phyloP scores from a whole-genome alignment of 345 rosid genomes.

The Citrus australasica region DNA sequence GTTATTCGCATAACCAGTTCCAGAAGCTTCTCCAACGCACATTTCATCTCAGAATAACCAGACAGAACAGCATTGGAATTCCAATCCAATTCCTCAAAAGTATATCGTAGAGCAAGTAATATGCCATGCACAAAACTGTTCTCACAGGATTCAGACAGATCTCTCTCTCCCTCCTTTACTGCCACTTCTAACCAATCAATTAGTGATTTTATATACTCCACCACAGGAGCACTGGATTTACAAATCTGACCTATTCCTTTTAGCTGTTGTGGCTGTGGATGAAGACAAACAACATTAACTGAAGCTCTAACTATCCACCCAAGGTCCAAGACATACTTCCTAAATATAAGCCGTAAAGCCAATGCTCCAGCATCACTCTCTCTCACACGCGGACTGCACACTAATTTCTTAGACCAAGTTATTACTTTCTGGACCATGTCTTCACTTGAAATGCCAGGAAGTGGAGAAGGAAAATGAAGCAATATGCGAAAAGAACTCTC shows the following conservation, averaged over 20 bases:
- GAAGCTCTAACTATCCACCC: conserved; percentile 74
- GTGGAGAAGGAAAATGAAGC: conserved; percentile 85
- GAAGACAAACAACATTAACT: conserved; percentile 44
- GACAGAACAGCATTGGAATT: conserved; percentile 56
- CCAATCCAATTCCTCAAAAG: conserved; percentile 97
- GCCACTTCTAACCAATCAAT: conserved; percentile 71
- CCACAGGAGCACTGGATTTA: conserved; percentile 47
- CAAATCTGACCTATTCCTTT: conserved; percentile 29
- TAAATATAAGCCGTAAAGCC: conserved; percentile 74
- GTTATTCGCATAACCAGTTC: conserved; percentile 74
- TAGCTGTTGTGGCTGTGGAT: conserved; percentile 29
- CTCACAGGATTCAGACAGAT: conserved; percentile 82
- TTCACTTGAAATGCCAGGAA: conserved; percentile 80
- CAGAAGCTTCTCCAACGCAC: conserved; percentile 67
- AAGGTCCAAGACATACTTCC: conserved; percentile 84
- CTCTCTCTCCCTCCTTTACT: conserved; percentile 74
- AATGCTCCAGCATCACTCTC: conserved; percentile 98
- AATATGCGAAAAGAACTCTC: conserved; percentile 86
- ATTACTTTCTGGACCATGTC: conserved; percentile 64
- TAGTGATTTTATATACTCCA: conserved; percentile 67
- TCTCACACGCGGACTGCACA: conserved; percentile 94
- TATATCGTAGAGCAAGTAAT: conserved; percentile 77
- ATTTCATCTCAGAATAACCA: conserved; percentile 64
- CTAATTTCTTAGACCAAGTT: conserved; percentile 79
- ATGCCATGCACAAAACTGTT: conserved; percentile 94